A percentile compares a stretch with the other conserved stretches of the same genome.
phyloP scores from a whole-genome alignment of 202 grass and related monocot species.

The Elaeis oleifera region DNA sequence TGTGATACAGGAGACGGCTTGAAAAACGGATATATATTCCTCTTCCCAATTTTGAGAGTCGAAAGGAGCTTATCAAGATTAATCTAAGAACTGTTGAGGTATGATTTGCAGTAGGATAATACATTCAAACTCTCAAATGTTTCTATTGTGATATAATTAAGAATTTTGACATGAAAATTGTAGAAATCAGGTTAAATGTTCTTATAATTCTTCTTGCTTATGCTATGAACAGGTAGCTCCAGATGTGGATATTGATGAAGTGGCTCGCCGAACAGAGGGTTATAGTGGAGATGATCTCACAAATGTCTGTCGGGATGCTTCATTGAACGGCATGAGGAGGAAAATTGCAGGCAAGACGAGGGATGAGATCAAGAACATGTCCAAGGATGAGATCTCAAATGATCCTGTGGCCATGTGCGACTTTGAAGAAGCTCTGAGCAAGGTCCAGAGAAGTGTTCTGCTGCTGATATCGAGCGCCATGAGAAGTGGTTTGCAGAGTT shows the following conservation, averaged over 20 bases:
- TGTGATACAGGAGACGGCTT: constrained; percentile 67
- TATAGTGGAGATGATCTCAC: constrained; percentile 93
- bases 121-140: constrained; percentile 6
- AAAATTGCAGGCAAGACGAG: constrained; percentile 96
- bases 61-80: constrained; percentile 95
- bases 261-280: constrained; percentile 64
- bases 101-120: constrained; percentile 3
- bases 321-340: constrained; percentile 83
- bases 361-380: constrained; percentile 88
- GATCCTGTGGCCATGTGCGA: constrained; percentile 90
- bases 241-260: constrained; percentile 81
- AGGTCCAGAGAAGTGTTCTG: constrained; percentile 97
- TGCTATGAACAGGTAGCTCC: constrained; percentile 48
- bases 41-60: constrained; percentile 89
- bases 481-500: constrained; percentile 99
- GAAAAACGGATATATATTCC: constrained; percentile 99
- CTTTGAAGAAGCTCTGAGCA: constrained; percentile 67
- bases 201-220: neutral
- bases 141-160: neutral
- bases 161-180: neutral
- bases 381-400: constrained; percentile 82
- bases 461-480: constrained; percentile 75
- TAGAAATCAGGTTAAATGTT: neutral
- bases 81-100: constrained; percentile 98
- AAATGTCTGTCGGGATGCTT: constrained; percentile 96